phyloP scores from a whole-genome alignment of 306 rosid genomes.

The Cicer judaicum region DNA sequence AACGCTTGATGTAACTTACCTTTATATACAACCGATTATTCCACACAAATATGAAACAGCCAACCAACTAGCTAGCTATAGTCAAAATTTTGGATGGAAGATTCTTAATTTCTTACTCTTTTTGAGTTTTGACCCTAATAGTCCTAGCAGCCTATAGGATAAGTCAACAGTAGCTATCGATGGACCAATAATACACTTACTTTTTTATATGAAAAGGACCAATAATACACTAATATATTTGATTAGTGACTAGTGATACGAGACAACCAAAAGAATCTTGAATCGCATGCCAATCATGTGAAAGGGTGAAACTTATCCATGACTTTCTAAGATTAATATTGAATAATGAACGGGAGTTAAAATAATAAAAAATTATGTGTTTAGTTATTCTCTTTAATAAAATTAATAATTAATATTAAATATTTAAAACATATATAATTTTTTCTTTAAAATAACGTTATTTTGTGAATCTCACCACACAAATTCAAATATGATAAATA shows the following conservation, averaged over 20 bases:
- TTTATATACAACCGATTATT: too few species aligned
- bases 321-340: neutral
- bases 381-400: too few species aligned
- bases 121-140: neutral
- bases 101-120: neutral
- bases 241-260: neutral
- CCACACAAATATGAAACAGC: neutral
- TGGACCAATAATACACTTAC: conserved; percentile 40
- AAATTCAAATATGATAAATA: too few species aligned
- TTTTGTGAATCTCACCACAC: too few species aligned
- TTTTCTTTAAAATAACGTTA: too few species aligned
- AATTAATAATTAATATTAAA: too few species aligned
- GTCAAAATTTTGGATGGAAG: neutral
- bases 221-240: conserved; percentile 7
- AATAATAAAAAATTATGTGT: too few species aligned
- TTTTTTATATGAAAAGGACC: conserved; percentile 15
- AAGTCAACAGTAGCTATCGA: conserved; percentile 12
- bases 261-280: conserved; percentile 38
- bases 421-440: too few species aligned
- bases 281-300: conserved; percentile 5
- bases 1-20: too few species aligned
- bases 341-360: too few species aligned
- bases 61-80: neutral
- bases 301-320: neutral
- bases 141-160: neutral